Evolutionary conservation across 306 rosid genomes (phyloP).

Genomic region (Begonia loranthoides): DNA sequence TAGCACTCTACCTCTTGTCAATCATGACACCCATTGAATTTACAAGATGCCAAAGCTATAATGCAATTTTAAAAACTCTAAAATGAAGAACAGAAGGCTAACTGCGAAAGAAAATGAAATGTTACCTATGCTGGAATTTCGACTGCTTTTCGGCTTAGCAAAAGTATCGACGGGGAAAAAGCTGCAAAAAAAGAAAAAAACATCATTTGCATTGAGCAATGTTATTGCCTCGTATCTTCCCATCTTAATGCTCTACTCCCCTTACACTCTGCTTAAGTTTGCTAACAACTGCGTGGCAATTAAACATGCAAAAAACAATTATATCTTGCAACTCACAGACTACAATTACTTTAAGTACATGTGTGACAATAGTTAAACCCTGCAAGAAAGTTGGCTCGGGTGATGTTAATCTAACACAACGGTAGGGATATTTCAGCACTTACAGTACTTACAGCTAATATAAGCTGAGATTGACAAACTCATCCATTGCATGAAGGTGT

Average conservation of each 20-base stretch:
- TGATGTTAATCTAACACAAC: conserved; percentile 14
- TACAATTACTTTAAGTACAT: conserved; percentile 79
- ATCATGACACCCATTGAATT: too few relatives aligned
- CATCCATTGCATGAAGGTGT: conserved; percentile 99
- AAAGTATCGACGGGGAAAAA: conserved; percentile 84
- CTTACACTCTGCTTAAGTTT: too few relatives aligned
- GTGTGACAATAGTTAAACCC: conserved; percentile 95
- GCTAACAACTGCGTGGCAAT: too few relatives aligned
- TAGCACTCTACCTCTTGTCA: too few relatives aligned
- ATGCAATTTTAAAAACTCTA: too few relatives aligned
- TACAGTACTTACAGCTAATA: conserved; percentile 92
- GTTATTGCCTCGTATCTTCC: too few relatives aligned
- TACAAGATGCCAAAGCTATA: too few relatives aligned
- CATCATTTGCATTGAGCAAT: neutral
- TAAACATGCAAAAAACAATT: too few relatives aligned
- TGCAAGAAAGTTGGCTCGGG: conserved; percentile 18
- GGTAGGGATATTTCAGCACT: too few relatives aligned
- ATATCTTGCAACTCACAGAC: too few relatives aligned
- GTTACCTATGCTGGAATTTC: conserved; percentile 84
- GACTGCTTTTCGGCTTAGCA: conserved; percentile 90
- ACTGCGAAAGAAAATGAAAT: conserved; percentile 2
- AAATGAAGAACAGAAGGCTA: too few relatives aligned
- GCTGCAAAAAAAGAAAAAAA: conserved; percentile 37
- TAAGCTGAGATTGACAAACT: conserved; percentile 96
- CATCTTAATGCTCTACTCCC: too few relatives aligned